A percentile compares a stretch with the other conserved stretches of the same genome.
Conservation (phyloP, 495 filamentous ascomycete species). For the Penicillium parvum region DNA sequence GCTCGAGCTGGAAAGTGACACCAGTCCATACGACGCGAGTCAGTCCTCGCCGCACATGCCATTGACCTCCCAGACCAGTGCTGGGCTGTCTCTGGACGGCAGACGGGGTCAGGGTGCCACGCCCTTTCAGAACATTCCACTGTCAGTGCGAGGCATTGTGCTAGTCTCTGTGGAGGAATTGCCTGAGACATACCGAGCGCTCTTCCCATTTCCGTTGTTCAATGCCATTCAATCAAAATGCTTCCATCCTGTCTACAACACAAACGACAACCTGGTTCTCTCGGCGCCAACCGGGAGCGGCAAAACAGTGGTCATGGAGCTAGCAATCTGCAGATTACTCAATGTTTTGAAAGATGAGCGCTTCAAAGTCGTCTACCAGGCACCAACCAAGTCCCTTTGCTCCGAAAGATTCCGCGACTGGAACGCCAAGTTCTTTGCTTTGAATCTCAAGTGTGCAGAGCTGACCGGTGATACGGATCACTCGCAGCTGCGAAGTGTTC, state of each 20-base stretch:
- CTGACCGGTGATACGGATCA: conserved; percentile 89
- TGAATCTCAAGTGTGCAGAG: conserved; percentile 76
- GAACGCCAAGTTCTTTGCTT: conserved; percentile 72
- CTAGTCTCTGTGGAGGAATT: conserved; percentile 69
- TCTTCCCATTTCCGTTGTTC: conserved; percentile 80
- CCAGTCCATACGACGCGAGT: not conserved
- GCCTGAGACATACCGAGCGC: conserved; percentile 68
- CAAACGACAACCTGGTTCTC: conserved; percentile 80
- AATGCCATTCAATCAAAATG: conserved; percentile 92
- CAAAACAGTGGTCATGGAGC: conserved; percentile 86
- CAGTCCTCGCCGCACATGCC: not conserved
- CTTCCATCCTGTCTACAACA: conserved; percentile 66
- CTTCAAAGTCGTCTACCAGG: conserved; percentile 94
- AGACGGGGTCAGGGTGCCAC: not conserved
- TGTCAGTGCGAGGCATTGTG: conserved; percentile 59
- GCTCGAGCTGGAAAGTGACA: not conserved
- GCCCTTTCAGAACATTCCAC: conserved; percentile 28
- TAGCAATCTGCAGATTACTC: conserved; percentile 82
- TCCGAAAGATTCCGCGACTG: conserved; percentile 80
- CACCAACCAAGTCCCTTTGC: conserved; percentile 90
- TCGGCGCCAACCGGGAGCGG: conserved; percentile 91
- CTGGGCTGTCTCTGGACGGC: not conserved
- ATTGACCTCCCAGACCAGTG: not conserved
- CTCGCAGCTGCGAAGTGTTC: conserved; percentile 66
- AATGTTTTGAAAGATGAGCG: conserved; percentile 56